phyloP scores from a whole-genome alignment of 2,329 filamentous ascomycete species.

The Aspergillus novoparasiticus region DNA sequence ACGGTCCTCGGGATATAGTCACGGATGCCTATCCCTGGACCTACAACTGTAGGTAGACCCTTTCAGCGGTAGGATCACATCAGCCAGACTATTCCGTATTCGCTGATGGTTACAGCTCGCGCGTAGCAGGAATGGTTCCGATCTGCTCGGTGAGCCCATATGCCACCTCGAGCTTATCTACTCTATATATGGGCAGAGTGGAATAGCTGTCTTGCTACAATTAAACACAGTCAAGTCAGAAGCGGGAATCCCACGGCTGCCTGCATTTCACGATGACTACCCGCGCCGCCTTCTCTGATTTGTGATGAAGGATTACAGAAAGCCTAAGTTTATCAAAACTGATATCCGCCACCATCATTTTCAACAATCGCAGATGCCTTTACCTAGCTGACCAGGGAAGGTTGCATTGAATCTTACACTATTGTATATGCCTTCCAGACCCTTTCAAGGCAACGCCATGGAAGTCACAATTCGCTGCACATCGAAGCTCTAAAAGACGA shows the following conservation, averaged over 20 bases:
- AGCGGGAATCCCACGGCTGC: neutral
- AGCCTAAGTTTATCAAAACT: neutral
- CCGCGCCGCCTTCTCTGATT: neutral
- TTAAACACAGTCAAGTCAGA: neutral
- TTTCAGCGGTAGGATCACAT: neutral
- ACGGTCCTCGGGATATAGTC: neutral
- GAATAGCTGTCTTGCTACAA: neutral
- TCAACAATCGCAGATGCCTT: neutral
- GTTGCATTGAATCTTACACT: too few species aligned
- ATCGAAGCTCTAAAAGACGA: neutral
- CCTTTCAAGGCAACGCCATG: too few species aligned
- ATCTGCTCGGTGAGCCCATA: neutral
- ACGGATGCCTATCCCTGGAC: neutral
- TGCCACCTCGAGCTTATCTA: neutral
- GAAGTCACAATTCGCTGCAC: neutral
- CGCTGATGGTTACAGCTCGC: neutral
- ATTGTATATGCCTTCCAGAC: neutral
- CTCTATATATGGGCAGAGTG: neutral
- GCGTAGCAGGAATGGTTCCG: neutral
- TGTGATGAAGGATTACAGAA: neutral
- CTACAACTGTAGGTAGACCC: neutral
- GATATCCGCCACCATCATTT: neutral
- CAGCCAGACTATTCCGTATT: neutral
- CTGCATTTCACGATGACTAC: neutral
- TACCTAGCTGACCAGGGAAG: neutral